Evolutionary conservation across 441 rosid genomes (phyloP).

Genomic region (Bruguiera hainesii): DNA sequence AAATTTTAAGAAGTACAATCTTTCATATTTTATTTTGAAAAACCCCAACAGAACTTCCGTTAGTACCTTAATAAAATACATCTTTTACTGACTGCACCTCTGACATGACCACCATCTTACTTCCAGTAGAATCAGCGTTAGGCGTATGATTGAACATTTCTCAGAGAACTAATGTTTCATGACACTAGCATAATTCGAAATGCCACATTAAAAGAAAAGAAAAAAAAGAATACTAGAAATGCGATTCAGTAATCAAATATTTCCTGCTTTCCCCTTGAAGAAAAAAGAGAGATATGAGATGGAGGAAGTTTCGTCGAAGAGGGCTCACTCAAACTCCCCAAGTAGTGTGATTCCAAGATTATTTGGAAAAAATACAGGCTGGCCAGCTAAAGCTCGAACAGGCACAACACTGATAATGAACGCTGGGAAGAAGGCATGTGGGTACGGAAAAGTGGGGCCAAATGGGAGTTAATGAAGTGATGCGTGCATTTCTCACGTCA

Average conservation of each 20-base stretch:
- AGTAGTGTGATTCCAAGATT: slow-evolving; percentile 38
- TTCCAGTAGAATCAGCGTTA: too few relatives aligned
- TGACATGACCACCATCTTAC: too few relatives aligned
- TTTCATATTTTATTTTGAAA: too few relatives aligned
- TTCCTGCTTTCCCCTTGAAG: slow-evolving; percentile 21
- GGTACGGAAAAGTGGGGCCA: slow-evolving; percentile 6
- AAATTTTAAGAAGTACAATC: too few relatives aligned
- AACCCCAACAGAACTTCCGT: too few relatives aligned
- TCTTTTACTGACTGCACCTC: too few relatives aligned
- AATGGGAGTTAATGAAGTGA: slow-evolving; percentile 9
- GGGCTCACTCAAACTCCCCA: slow-evolving; percentile 12
- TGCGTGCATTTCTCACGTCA: slow-evolving; percentile 1
- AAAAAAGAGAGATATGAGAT: slow-evolving; percentile 15
- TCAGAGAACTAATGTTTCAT: too few relatives aligned
- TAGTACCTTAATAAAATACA: too few relatives aligned
- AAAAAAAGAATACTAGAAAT: too few relatives aligned
- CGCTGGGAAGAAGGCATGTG: slow-evolving; percentile 12
- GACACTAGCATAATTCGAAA: too few relatives aligned
- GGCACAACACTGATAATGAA: slow-evolving; percentile 20
- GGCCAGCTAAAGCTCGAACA: slow-evolving; percentile 28
- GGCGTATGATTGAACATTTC: too few relatives aligned
- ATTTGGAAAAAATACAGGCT: slow-evolving; percentile 40
- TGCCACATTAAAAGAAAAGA: too few relatives aligned
- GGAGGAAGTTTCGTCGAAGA: slow-evolving; percentile 27
- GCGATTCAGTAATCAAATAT: slow-evolving; percentile 23